Base-by-base conservation (phyloP, 306 rosid genomes). In the Trifolium dubium region DNA sequence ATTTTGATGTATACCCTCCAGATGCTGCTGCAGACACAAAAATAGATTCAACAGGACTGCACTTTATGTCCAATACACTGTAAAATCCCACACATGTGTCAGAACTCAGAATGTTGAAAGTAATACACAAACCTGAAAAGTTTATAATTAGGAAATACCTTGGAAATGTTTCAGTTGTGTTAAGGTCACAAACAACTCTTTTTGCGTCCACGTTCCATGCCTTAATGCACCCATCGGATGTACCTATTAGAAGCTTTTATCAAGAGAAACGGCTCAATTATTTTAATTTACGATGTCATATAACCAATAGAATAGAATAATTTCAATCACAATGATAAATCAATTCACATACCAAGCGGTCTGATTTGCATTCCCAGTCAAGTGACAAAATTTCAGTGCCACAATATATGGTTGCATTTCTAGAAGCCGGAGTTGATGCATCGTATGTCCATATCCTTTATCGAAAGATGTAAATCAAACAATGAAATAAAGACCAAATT, bases 151-250 rank as follows among this genome's bases (percentile, higher is more conserved):
- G 72, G 71, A 71, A 78, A 77, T 76, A 93, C 98, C 96, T 89
- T 40, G 98, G 97, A 86, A 86, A 93, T 78, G 82, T 77, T 85
- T 88, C 85, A 35, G 91, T 89, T 2, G 96, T 89, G 80, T 62
- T 92, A 65, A 93, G 97, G 72, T 93, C 98, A 80, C 98, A 93
- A 59, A 93, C 98, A 77, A 89, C 98, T 86, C 98, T 87, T 83
- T 91, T 93, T 61, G 98, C 96, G 72, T 93, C 98, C 67, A 81
- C 98, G 69, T 93, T 93, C 98, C 98, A 93, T 71, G 98, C 97
- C 62, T 93, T 93, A 71, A 93, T 83, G 83, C 98, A 92, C 61
- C 89, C 92, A 75, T 91, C 91, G 46, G 97, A 89, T 60, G 98
- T 91, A 81, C 97, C 98, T 81, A 91, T 91, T 74, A 93, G 88